phyloP scores from a whole-genome alignment of 2,329 filamentous ascomycete genomes.

The Epichloe brachyelytri region DNA sequence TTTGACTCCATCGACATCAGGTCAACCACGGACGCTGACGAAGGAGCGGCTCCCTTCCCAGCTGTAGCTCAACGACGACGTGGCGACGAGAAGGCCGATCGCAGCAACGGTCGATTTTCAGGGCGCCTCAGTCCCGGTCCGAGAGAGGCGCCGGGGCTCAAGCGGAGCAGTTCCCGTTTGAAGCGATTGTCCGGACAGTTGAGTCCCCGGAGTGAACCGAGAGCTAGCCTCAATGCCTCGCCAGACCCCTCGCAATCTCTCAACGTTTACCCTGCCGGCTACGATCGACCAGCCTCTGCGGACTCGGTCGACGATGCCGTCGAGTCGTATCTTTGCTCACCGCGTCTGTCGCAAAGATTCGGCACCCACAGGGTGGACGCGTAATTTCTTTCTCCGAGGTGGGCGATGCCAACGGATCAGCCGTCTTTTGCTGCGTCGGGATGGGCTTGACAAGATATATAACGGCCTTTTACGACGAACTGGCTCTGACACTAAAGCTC shows the following conservation, averaged over 20 bases:
- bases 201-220: constrained; percentile 28
- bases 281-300: constrained; percentile 63
- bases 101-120: constrained; percentile 30
- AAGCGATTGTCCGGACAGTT: constrained; percentile 42
- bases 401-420: constrained; percentile 79
- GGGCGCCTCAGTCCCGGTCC: constrained; percentile 37
- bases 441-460: constrained; percentile 96
- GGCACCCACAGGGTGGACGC: constrained; percentile 73
- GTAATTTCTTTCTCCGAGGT: constrained; percentile 95
- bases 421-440: constrained; percentile 91
- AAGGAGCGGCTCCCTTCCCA: constrained; percentile 60
- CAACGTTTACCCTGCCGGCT: constrained; percentile 31
- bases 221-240: constrained; percentile 12
- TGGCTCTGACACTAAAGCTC: constrained; percentile 77
- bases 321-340: constrained; percentile 68
- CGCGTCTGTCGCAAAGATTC: constrained; percentile 74
- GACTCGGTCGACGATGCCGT: constrained; percentile 87
- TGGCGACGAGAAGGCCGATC: constrained; percentile 36
- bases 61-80: constrained; percentile 49
- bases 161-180: constrained; percentile 44
- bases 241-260: constrained; percentile 15
- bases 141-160: constrained; percentile 30
- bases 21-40: constrained; percentile 33
- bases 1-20: constrained; percentile 16
- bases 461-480: constrained; percentile 92